Base-by-base conservation (phyloP, 2,329 filamentous ascomycete genomes). In the Botrytis aclada region DNA sequence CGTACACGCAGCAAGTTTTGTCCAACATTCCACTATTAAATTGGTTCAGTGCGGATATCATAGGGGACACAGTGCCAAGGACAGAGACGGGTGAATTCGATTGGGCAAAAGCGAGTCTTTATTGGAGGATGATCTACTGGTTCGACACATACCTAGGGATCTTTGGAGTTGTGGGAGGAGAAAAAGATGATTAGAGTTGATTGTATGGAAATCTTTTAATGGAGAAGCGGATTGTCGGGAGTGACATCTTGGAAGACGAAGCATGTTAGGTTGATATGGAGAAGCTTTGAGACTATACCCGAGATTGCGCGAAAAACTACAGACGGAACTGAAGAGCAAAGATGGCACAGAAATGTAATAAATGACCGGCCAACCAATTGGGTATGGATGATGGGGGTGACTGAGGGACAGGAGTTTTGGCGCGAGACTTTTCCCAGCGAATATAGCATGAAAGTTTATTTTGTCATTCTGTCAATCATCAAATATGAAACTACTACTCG, bases 1-100 rank as follows among this genome's bases (percentile, higher is more conserved):
- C 90, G 4, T 85, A 89, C 72, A 83, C 87, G 51, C 90, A 93
- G 81, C 87, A 89, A 69, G 80, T 93, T 32, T 82, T 92, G 71
- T 87, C 87, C 76, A 88, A 87, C 71, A 88, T 94, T 58, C 92
- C 92, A 3, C 86, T 94, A 74, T 83, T 94, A 74, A 88, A 87
- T 77, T 94, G 91, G 89, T 91, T 94, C 79, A 90, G 89, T 63
- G 89, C 84, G 9, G 83, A 86, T 78, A 89, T 95, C 81, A 94
- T 95, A 78, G 93, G 93, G 9, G 90, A 89, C 79, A 87, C 92
- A 80, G 89, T 95, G 56, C 93, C 93, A 12, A 86, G 91, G 60
- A 91, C 87, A 70, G 92, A 94, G 70, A 85, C 87, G 61, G 93
- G 93, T 73, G 89, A 89, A 60, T 95, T 97, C 77, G 95, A 98